Percentiles rank a stretch among this genome's conserved stretches.
These are phyloP conservation scores for Mycogone perniciosa DNA, from an alignment of 2,329 filamentous ascomycete genomes.

Conservation along the genomic window DNA sequence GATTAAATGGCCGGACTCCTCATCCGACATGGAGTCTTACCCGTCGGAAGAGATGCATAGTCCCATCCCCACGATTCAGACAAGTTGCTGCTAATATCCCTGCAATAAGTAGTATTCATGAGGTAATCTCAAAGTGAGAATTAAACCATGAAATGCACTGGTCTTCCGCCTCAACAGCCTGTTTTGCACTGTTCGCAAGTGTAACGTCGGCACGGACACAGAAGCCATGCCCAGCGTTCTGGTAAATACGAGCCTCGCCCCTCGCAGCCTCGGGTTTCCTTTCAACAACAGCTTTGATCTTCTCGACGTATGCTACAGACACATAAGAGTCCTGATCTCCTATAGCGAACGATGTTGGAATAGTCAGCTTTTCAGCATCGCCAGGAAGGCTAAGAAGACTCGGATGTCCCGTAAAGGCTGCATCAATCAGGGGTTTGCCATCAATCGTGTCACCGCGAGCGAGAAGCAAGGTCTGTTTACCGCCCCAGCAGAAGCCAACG, in stretches of 20 bases:
- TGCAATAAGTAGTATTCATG: background rate
- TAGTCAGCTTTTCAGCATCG: conserved; percentile 39
- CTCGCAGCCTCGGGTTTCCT: conserved; percentile 25
- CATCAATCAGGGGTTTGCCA: conserved; percentile 40
- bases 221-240: conserved; percentile 37
- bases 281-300: conserved; percentile 30
- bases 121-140: conserved; percentile 15
- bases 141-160: conserved; percentile 31
- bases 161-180: conserved; percentile 26
- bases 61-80: too few species aligned
- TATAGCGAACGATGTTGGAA: conserved; percentile 41
- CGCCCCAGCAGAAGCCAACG: conserved; percentile 60
- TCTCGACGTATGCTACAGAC: conserved; percentile 24
- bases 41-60: too few species aligned
- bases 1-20: too few species aligned
- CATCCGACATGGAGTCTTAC: too few species aligned
- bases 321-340: conserved; percentile 40
- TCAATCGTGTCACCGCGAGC: conserved; percentile 30
- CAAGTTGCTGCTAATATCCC: too few species aligned
- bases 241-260: conserved; percentile 33
- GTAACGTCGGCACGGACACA: conserved; percentile 27
- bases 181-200: conserved; percentile 18
- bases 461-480: conserved; percentile 46
- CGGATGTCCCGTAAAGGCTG: conserved; percentile 48
- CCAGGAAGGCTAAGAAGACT: conserved; percentile 39